Evolutionary conservation across 192 early-diverging fungal genomes (phyloP), one percentile per base, ranked within the genome.

Genomic region (Linnemannia zychae): DNA sequence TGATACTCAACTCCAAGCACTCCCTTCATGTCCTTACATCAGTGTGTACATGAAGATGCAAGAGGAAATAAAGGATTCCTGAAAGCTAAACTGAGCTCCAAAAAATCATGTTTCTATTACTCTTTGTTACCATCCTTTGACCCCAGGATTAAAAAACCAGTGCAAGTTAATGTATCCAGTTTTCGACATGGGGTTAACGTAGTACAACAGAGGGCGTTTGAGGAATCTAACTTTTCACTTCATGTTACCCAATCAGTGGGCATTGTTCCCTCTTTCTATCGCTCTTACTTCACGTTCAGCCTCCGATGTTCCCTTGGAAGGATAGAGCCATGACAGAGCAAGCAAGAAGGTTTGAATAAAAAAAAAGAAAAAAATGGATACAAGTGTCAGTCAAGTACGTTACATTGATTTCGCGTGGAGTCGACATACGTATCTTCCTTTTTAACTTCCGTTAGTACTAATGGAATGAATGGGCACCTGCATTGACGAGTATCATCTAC

Each of bases 211-310:
- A 53, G 79, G 79, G 67, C 48, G 37, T 71, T 47, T 68, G 65
- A 81, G 79, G 79, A 81, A 81, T 50, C 73, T 71, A 49, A 81
- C 22, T 28, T 63, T 2, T 1, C 12, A 63, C n/a, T n/a, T 47
- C 12, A 63, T 3, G 24, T 0, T 63, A 13, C 57, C 57, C 57
- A 63, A 13, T 12, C 28, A 63, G 24, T 68, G 34, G 37, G 12
- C 67, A 68, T 18, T 38, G 36, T 15, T 57, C 53, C 16, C 13
- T 3, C 16, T 15, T 18, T 57, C 20, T 15, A 63, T 24, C 22
- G 28, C 12, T 11, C 28, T 63, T n/a, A n/a, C 40, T 3, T 44
- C 22, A 2, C 67, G 67, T 36, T 40, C 67, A 24, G 36, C 70
- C 70, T 44, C 70, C 40, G 37, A 44, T 33, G 37, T 71, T 40